A percentile compares a stretch with the other conserved stretches of the same genome.
phyloP scores from a whole-genome alignment of 2,329 filamentous ascomycete genomes.

The Hirsutella rhossiliensis region DNA sequence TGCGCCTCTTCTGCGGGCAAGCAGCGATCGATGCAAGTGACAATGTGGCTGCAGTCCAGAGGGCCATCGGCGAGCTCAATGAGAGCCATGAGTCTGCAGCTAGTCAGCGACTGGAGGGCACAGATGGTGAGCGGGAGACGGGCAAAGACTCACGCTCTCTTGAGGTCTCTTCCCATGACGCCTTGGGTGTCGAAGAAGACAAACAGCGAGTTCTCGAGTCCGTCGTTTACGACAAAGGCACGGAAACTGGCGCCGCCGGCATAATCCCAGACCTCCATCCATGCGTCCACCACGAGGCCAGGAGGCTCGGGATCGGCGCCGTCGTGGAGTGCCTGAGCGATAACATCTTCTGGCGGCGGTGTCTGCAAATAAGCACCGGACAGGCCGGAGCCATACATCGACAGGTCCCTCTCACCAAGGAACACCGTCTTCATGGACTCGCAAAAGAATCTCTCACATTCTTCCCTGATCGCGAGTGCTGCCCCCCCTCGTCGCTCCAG shows the following conservation, averaged over 20 bases:
- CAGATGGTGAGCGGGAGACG: neutral
- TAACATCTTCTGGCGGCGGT: slow-evolving; percentile 38
- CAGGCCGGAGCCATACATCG: slow-evolving; percentile 71
- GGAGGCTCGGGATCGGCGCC: slow-evolving; percentile 13
- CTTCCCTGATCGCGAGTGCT: slow-evolving; percentile 92
- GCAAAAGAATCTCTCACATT: slow-evolving; percentile 99
- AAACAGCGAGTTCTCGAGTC: slow-evolving; percentile 64
- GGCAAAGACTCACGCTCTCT: slow-evolving; percentile 59
- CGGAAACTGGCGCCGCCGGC: slow-evolving; percentile 72
- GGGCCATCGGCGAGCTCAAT: slow-evolving; percentile 76
- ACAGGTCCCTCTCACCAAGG: slow-evolving; percentile 84
- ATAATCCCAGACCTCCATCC: slow-evolving; percentile 79
- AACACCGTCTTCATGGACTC: slow-evolving; percentile 89
- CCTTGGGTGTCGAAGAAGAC: slow-evolving; percentile 69
- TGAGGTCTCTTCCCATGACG: slow-evolving; percentile 64
- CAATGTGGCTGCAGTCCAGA: slow-evolving; percentile 64
- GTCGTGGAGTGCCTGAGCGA: slow-evolving; percentile 22
- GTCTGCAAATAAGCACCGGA: slow-evolving; percentile 56
- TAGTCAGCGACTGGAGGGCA: neutral
- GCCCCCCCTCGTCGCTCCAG: slow-evolving; percentile 69
- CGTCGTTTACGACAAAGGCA: slow-evolving; percentile 66
- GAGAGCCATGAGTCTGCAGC: slow-evolving; percentile 64
- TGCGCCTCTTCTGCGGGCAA: slow-evolving; percentile 50
- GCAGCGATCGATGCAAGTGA: slow-evolving; percentile 69
- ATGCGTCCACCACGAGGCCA: slow-evolving; percentile 39